These are phyloP conservation scores for Pseudogymnoascus sp. DNA, from an alignment of 2,329 filamentous ascomycete species.

Conservation along the genomic window DNA sequence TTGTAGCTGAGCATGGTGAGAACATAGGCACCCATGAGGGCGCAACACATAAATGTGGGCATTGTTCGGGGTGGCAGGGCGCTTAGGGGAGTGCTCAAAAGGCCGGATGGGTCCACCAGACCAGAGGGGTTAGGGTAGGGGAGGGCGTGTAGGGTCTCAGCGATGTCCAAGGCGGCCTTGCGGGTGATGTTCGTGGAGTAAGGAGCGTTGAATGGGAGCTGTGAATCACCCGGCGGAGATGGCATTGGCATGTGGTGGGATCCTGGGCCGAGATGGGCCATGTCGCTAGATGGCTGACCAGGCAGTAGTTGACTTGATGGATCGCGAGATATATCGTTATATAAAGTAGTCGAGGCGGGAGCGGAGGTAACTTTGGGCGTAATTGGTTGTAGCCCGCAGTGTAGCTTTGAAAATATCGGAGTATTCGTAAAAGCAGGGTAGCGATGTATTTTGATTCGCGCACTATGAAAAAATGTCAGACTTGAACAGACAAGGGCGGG, in stretches of 20 bases:
- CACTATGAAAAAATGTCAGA: slow-evolving; percentile 27
- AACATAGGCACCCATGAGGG: slow-evolving; percentile 29
- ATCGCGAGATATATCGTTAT: not conserved
- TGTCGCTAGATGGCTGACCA: not conserved
- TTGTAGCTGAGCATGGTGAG: slow-evolving; percentile 25
- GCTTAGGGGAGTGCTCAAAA: not conserved
- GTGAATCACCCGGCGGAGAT: slow-evolving; percentile 1
- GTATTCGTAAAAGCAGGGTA: slow-evolving; percentile 44
- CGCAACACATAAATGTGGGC: slow-evolving; percentile 30
- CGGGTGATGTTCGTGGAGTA: slow-evolving; percentile 42
- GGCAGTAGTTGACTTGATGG: slow-evolving; percentile 9
- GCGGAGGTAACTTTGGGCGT: slow-evolving; percentile 19
- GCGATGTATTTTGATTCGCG: slow-evolving; percentile 43
- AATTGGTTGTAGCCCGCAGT: slow-evolving; percentile 39
- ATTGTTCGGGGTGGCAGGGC: slow-evolving; percentile 23
- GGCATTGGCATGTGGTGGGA: not conserved
- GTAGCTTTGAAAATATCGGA: slow-evolving; percentile 40
- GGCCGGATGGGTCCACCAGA: not conserved
- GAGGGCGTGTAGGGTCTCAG: slow-evolving; percentile 37
- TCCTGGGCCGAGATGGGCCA: not conserved
- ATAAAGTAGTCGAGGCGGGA: not conserved
- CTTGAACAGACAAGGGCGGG: not conserved
- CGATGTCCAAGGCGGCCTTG: slow-evolving; percentile 40
- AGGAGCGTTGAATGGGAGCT: slow-evolving; percentile 38
- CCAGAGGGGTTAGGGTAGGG: slow-evolving; percentile 37